phyloP scores from a whole-genome alignment of 2,329 filamentous ascomycete species.

The Alternaria angustiovoidea region DNA sequence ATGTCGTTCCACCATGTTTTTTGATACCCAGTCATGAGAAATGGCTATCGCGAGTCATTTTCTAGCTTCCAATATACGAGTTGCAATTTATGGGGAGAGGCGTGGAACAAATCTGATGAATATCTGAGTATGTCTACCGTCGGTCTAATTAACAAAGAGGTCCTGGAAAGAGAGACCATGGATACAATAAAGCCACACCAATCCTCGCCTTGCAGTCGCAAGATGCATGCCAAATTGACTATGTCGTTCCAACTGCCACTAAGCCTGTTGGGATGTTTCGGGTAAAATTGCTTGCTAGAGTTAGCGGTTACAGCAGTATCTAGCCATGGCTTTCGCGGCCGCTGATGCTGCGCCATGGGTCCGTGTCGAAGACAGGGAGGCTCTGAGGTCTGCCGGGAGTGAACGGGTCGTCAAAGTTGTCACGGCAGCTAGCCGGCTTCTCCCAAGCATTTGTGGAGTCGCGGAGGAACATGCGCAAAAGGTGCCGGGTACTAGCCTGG shows the following conservation, averaged over 20 bases:
- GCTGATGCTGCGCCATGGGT: constrained; percentile 50
- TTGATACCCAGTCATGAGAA: constrained; percentile 18
- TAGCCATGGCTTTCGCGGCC: constrained; percentile 51
- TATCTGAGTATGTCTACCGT: neutral
- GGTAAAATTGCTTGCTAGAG: neutral
- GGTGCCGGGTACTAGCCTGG: constrained; percentile 42
- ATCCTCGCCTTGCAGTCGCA: neutral
- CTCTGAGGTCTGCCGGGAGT: constrained; percentile 39
- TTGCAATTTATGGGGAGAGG: neutral
- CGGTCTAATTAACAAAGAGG: neutral
- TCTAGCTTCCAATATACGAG: neutral
- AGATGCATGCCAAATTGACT: neutral
- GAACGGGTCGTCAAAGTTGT: constrained; percentile 47
- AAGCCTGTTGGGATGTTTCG: neutral
- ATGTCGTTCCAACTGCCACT: neutral
- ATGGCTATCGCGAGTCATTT: constrained; percentile 5
- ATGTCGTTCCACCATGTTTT: constrained; percentile 12
- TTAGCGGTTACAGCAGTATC: neutral
- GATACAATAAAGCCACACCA: neutral
- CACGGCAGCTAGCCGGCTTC: constrained; percentile 37
- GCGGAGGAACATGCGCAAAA: constrained; percentile 50
- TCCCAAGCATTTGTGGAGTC: constrained; percentile 46
- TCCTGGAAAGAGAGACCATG: neutral
- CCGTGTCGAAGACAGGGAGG: constrained; percentile 44
- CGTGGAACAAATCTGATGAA: constrained; percentile 1